A percentile compares a stretch with the other conserved stretches of the same genome.
These are phyloP conservation scores for Ustilago trichophora DNA, from an alignment of 1,284 basidiomycete species.

Conservation along the genomic window DNA sequence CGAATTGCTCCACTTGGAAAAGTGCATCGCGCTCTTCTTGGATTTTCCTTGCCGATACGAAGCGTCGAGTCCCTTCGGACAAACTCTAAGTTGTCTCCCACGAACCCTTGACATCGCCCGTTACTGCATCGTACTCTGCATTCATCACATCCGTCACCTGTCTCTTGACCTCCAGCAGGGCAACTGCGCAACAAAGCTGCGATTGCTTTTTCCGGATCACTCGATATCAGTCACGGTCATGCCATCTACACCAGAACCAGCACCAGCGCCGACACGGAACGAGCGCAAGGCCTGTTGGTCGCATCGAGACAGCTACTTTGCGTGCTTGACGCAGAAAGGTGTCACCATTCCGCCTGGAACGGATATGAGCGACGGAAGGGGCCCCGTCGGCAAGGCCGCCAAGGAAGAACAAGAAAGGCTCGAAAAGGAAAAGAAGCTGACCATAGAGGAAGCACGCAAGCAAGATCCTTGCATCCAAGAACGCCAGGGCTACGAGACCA, in stretches of 20 bases:
- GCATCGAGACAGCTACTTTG: conserved; percentile 61
- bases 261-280: conserved; percentile 53
- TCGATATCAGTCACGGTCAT: conserved; percentile 1
- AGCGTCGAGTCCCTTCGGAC: no score
- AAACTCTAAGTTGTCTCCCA: no score
- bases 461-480: conserved; percentile 57
- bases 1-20: conserved; percentile 2
- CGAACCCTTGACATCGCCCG: no score
- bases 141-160: no score
- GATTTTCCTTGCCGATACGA: no score
- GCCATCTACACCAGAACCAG: conserved; percentile 29
- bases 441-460: conserved; percentile 33
- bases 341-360: conserved; percentile 62
- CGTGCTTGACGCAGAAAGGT: conserved; percentile 52
- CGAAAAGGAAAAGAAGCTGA: conserved; percentile 30
- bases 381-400: conserved; percentile 47
- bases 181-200: no score
- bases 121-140: no score
- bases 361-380: conserved; percentile 59
- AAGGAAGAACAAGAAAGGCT: conserved; percentile 45
- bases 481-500: conserved; percentile 55
- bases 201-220: no score
- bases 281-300: conserved; percentile 63
- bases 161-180: no score
- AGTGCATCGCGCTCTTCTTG: neutral